These are phyloP conservation scores for Pittosporum tobira DNA, from an alignment of 129 eudicot genomes.

Conservation along the genomic window DNA sequence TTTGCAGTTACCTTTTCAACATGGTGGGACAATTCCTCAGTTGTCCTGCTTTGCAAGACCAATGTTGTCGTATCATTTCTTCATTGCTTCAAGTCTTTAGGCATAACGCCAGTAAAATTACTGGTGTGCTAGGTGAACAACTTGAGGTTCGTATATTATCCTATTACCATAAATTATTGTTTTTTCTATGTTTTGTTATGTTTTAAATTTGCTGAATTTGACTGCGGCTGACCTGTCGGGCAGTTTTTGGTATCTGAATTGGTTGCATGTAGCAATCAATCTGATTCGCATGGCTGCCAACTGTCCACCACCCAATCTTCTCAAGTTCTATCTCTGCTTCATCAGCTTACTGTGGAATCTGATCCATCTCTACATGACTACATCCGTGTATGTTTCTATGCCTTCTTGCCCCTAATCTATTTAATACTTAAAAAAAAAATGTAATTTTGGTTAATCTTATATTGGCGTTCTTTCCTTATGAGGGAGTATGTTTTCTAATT, in stretches of 20 bases:
- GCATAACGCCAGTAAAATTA: constrained; percentile 32
- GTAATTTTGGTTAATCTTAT: too few relatives aligned
- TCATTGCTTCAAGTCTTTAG: constrained; percentile 52
- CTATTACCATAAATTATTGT: not conserved
- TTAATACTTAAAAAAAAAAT: not conserved
- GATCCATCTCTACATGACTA: constrained; percentile 72
- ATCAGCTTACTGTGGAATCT: constrained; percentile 64
- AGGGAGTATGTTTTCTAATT: not conserved
- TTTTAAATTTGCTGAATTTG: constrained; percentile 5
- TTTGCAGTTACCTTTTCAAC: constrained; percentile 72
- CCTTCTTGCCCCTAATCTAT: not conserved
- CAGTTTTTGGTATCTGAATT: constrained; percentile 84
- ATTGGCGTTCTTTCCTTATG: not conserved
- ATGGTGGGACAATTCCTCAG: constrained; percentile 70
- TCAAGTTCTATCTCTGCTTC: constrained; percentile 64
- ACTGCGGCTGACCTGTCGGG: constrained; percentile 8
- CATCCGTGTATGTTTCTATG: constrained; percentile 53
- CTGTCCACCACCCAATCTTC: constrained; percentile 34
- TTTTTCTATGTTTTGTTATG: not conserved
- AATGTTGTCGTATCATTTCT: constrained; percentile 69
- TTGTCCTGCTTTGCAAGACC: constrained; percentile 57
- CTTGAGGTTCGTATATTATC: constrained; percentile 54
- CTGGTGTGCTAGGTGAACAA: constrained; percentile 73
- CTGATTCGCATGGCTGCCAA: constrained; percentile 28
- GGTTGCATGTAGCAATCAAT: constrained; percentile 52